Evolutionary conservation across 1,139 yeast species (phyloP).

Genomic region (Pichia sp.): DNA sequence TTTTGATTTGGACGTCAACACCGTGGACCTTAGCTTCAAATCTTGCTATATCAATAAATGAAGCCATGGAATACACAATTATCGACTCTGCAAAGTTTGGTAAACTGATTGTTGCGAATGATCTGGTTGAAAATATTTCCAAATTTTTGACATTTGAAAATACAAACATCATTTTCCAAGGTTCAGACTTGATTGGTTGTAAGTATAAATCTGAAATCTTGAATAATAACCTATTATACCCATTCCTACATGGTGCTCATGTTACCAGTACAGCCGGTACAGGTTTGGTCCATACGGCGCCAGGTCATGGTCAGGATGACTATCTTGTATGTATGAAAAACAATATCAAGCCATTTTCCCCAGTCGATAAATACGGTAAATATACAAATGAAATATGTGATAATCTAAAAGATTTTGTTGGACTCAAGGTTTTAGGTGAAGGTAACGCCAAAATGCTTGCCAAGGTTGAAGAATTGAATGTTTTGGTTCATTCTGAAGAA

Average conservation of each 20-base stretch:
- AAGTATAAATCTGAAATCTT: constrained; percentile 51
- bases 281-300: constrained; percentile 94
- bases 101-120: constrained; percentile 41
- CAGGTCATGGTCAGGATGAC: constrained; percentile 97
- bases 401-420: constrained; percentile 36
- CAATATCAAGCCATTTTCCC: constrained; percentile 55
- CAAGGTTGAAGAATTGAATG: constrained; percentile 38
- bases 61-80: constrained; percentile 50
- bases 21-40: constrained; percentile 97
- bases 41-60: constrained; percentile 69
- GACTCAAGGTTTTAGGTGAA: constrained; percentile 50
- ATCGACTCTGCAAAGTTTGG: constrained; percentile 32
- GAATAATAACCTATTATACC: constrained; percentile 28
- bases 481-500: constrained; percentile 31
- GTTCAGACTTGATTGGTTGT: constrained; percentile 37
- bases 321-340: constrained; percentile 59
- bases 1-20: constrained; percentile 91
- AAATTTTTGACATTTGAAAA: constrained; percentile 5
- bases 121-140: constrained; percentile 27
- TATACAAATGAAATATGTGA: constrained; percentile 44
- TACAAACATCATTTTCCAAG: constrained; percentile 28
- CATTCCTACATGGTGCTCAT: constrained; percentile 72
- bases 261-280: constrained; percentile 83
- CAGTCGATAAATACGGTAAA: constrained; percentile 70
- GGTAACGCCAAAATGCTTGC: constrained; percentile 46